Evolutionary conservation across 106 monocot genomes (phyloP).

Genomic region (Ottelia alismoides): DNA sequence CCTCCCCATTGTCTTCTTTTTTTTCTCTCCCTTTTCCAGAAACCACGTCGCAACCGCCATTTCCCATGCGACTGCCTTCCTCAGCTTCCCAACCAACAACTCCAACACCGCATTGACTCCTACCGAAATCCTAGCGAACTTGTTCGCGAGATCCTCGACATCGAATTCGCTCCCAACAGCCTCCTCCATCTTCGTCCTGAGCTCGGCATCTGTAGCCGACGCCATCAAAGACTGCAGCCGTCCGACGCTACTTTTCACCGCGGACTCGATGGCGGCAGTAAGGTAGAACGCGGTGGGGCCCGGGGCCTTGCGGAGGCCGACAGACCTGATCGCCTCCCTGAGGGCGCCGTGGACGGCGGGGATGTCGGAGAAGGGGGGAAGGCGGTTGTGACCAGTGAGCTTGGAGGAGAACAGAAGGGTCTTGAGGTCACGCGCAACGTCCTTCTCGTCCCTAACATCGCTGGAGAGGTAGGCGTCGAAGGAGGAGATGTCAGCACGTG

Average conservation of each 20-base stretch:
- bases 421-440: constrained; percentile 63
- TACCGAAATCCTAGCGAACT: no score
- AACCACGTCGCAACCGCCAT: constrained; percentile 49
- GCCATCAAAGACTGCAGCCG: constrained; percentile 22
- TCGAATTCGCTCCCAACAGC: no score
- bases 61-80: constrained; percentile 78
- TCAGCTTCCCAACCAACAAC: constrained; percentile 34
- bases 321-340: constrained; percentile 43
- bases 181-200: constrained; percentile 10
- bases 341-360: constrained; percentile 51
- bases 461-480: constrained; percentile 63
- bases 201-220: constrained; percentile 19
- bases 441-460: constrained; percentile 74
- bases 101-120: no score
- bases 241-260: constrained; percentile 41
- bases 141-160: no score
- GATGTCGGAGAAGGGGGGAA: constrained; percentile 25
- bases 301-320: constrained; percentile 45
- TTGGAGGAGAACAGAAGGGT: constrained; percentile 68
- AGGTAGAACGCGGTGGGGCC: constrained; percentile 51
- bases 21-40: no score
- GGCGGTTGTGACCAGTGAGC: constrained; percentile 29
- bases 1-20: constrained; percentile 65
- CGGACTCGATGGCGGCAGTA: constrained; percentile 23
- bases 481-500: constrained; percentile 26